phyloP scores from a whole-genome alignment of 163 green algal species.

The Trebouxia gelatinosa region DNA sequence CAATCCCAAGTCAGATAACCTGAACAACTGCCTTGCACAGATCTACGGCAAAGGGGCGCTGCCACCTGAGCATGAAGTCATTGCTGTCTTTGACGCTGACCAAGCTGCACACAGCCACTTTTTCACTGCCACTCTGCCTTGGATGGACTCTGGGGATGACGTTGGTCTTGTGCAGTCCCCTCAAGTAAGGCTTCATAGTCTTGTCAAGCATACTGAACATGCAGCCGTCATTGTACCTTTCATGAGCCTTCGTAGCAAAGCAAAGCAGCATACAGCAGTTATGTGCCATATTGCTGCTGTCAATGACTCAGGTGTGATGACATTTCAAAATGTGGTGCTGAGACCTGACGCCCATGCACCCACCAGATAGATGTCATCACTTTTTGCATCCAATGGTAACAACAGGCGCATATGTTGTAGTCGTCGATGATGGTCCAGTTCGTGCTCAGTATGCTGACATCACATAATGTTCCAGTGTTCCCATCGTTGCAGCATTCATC shows the following conservation, averaged over 20 bases:
- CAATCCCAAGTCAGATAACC: constrained; percentile 44
- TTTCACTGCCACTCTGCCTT: constrained; percentile 46
- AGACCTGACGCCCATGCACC: background rate
- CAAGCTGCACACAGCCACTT: constrained; percentile 49
- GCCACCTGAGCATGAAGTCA: background rate
- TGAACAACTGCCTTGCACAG: constrained; percentile 39
- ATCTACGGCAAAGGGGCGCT: constrained; percentile 21
- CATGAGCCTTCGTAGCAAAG: background rate
- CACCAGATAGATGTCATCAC: too few relatives aligned
- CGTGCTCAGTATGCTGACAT: too few relatives aligned
- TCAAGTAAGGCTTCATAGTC: constrained; percentile 33
- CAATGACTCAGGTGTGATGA: background rate
- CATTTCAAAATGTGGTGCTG: background rate
- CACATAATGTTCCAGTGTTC: too few relatives aligned
- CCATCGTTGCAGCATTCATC: background rate
- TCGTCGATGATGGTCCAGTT: too few relatives aligned
- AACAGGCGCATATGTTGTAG: too few relatives aligned
- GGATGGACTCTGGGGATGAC: constrained; percentile 48
- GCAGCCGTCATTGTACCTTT: background rate
- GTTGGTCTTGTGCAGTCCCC: constrained; percentile 67
- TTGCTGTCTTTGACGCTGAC: constrained; percentile 40
- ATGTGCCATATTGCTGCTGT: background rate
- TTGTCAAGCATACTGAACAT: constrained; percentile 19
- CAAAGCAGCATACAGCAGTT: background rate
- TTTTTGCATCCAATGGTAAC: too few relatives aligned